phyloP scores from a whole-genome alignment of 2,329 filamentous ascomycete genomes.

The Epichloe amarillans region DNA sequence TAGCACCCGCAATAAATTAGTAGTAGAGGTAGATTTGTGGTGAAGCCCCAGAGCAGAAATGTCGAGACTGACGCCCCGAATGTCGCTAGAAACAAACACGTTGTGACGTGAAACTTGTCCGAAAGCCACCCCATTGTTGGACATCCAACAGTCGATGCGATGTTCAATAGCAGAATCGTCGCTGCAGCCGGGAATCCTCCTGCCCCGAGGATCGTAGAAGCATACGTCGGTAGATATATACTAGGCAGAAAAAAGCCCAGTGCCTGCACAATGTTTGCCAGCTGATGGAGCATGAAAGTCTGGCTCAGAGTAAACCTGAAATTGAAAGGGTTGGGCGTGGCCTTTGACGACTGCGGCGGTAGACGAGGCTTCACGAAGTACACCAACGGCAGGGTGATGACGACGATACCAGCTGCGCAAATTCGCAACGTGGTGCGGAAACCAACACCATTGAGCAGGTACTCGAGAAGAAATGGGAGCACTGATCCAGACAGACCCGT shows the following conservation, averaged over 20 bases:
- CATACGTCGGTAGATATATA: conserved; percentile 45
- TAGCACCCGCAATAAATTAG: conserved; percentile 44
- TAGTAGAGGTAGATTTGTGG: conserved; percentile 34
- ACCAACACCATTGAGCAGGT: conserved; percentile 30
- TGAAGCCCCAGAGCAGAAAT: conserved; percentile 45
- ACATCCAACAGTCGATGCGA: conserved; percentile 40
- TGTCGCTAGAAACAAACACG: conserved; percentile 39
- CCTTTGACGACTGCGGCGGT: conserved; percentile 18
- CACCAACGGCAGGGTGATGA: conserved; percentile 35
- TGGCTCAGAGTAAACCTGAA: conserved; percentile 34
- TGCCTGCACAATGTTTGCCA: conserved; percentile 41
- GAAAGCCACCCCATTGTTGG: conserved; percentile 39
- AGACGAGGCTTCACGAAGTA: conserved; percentile 39
- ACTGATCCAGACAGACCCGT: conserved; percentile 33
- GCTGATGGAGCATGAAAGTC: conserved; percentile 39
- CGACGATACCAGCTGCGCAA: conserved; percentile 33
- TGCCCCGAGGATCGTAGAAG: conserved; percentile 28
- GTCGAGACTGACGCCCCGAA: conserved; percentile 38
- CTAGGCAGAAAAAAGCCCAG: conserved; percentile 46
- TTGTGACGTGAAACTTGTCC: conserved; percentile 33
- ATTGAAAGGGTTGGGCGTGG: conserved; percentile 19
- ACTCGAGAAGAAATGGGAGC: conserved; percentile 31
- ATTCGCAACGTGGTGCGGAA: conserved; percentile 29
- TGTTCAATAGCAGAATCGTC: conserved; percentile 41
- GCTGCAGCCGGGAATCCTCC: conserved; percentile 32